A percentile compares a stretch with the other conserved stretches of the same genome.
phyloP scores from a whole-genome alignment of 2,329 filamentous ascomycete species.

The Cordyceps fumosorosea region DNA sequence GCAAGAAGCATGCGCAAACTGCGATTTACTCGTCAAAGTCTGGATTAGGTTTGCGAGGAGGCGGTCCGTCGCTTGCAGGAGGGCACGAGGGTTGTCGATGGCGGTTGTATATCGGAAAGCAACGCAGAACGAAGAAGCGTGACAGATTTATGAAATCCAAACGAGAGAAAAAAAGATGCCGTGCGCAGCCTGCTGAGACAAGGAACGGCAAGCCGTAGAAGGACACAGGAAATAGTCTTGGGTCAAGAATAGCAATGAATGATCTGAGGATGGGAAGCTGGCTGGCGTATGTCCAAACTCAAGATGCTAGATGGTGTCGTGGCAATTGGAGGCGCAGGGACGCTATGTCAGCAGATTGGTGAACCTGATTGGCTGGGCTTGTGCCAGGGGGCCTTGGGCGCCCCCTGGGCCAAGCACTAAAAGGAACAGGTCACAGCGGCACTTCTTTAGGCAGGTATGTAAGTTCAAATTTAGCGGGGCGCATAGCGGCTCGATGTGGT shows the following conservation, averaged over 20 bases:
- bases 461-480: too few species aligned
- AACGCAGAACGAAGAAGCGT: not conserved
- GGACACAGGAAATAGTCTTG: not conserved
- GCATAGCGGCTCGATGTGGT: too few species aligned
- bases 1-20: not conserved
- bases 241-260: not conserved
- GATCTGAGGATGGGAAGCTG: not conserved
- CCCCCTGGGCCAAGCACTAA: too few species aligned
- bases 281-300: not conserved
- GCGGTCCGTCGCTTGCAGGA: constrained; percentile 5
- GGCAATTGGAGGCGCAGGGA: not conserved
- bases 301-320: constrained; percentile 1
- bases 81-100: not conserved
- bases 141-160: not conserved
- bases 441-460: too few species aligned
- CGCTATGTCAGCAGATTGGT: not conserved
- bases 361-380: not conserved
- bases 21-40: not conserved
- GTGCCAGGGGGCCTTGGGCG: too few species aligned
- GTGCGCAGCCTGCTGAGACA: not conserved
- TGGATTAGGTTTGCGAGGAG: not conserved
- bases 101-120: not conserved
- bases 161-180: not conserved
- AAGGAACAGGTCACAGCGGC: too few species aligned
- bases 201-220: not conserved